Percentiles rank a stretch among this genome's conserved stretches.
phyloP scores from a whole-genome alignment of 805 yeast species.

The Spathaspora arborariae region DNA sequence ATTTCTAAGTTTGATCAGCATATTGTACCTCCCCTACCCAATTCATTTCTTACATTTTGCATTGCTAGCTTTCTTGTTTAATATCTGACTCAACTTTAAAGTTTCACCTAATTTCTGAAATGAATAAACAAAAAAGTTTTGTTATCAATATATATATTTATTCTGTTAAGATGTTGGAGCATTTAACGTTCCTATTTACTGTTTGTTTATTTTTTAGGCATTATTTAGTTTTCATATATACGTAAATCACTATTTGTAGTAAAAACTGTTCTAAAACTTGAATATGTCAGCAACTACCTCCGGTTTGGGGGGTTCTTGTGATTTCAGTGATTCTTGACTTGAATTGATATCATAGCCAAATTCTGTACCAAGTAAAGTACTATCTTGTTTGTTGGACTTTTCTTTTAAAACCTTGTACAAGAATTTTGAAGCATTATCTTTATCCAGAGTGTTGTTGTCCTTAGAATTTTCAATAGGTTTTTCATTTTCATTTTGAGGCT shows the following conservation, averaged over 20 bases:
- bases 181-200: neutral
- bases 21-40: neutral
- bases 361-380: conserved; percentile 10
- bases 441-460: neutral
- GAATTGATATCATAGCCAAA: conserved; percentile 11
- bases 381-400: conserved; percentile 4
- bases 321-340: conserved; percentile 1
- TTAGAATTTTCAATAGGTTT: neutral
- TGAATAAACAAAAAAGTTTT: conserved; percentile 1
- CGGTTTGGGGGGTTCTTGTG: neutral
- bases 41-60: conserved; percentile 4
- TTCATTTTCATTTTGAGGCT: conserved; percentile 40
- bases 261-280: neutral
- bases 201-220: conserved; percentile 3
- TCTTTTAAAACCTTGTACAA: conserved; percentile 22
- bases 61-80: conserved; percentile 1
- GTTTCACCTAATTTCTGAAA: no score
- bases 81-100: no score
- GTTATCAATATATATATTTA: conserved; percentile 1
- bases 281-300: neutral
- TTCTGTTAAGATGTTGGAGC: neutral
- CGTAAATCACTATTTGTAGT: neutral
- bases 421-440: conserved; percentile 6
- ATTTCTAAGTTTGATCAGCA: conserved; percentile 18
- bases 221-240: conserved; percentile 1